Evolutionary conservation across 768 basidiomycete species (phyloP).

Genomic region (Xerocomellus intermedius): DNA sequence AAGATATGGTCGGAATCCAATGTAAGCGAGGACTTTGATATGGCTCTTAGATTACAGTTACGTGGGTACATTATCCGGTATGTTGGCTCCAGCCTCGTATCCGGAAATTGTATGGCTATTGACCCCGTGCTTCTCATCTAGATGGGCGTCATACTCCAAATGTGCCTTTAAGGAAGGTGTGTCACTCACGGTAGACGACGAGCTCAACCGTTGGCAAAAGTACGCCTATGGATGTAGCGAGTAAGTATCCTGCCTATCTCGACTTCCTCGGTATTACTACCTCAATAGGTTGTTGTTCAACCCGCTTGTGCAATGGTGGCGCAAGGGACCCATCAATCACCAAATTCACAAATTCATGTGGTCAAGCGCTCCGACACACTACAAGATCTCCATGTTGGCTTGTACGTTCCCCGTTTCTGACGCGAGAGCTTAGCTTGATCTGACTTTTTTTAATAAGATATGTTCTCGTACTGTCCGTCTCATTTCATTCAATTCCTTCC

Average conservation of each 20-base stretch:
- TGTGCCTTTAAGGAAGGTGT: conserved; percentile 92
- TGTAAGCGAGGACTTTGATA: conserved; percentile 70
- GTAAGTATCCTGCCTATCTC: conserved; percentile 37
- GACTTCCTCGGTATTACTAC: conserved; percentile 1
- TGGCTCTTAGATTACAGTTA: conserved; percentile 57
- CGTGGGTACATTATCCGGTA: conserved; percentile 70
- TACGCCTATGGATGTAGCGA: conserved; percentile 68
- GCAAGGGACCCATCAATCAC: conserved; percentile 77
- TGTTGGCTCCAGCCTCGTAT: conserved; percentile 1
- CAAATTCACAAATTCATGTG: conserved; percentile 76
- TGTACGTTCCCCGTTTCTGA: conserved; percentile 36
- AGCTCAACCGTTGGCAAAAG: conserved; percentile 92
- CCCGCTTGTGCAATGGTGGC: conserved; percentile 76
- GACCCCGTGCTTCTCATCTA: conserved; percentile 20
- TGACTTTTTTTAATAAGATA: conserved; percentile 29
- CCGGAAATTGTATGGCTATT: neutral
- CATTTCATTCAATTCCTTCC: neutral
- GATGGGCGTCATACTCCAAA: conserved; percentile 78
- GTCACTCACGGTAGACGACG: conserved; percentile 84
- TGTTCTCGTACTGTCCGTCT: conserved; percentile 52
- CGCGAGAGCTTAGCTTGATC: conserved; percentile 1
- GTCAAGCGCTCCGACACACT: conserved; percentile 75
- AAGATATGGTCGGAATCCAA: conserved; percentile 69
- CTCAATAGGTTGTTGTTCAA: conserved; percentile 75
- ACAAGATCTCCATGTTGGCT: conserved; percentile 67